Percentiles rank a stretch among this genome's conserved stretches.
phyloP scores from a whole-genome alignment of 75 land plant genomes.

The Pinus taeda region DNA sequence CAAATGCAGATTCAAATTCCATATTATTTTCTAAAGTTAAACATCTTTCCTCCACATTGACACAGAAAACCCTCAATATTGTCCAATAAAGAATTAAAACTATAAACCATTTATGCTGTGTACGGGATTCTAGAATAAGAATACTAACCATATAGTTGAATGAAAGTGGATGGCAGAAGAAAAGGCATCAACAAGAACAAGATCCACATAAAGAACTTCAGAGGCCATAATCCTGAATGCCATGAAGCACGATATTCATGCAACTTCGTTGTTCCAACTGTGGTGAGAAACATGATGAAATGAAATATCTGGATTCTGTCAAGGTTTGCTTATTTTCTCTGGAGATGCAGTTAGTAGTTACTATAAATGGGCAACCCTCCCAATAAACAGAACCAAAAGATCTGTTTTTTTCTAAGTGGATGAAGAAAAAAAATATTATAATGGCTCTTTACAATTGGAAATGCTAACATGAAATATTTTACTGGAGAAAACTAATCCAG shows the following conservation, averaged over 20 bases:
- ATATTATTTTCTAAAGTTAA: not conserved
- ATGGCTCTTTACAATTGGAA: not conserved
- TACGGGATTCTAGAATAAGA: not conserved
- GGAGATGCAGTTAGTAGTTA: not conserved
- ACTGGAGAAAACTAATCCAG: not conserved
- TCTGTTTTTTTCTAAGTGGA: not conserved
- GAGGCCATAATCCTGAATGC: constrained; percentile 94
- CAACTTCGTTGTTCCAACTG: constrained; percentile 65
- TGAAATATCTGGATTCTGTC: constrained; percentile 50
- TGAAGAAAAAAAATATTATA: not conserved
- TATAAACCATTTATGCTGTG: not conserved
- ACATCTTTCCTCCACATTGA: not conserved
- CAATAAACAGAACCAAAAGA: not conserved
- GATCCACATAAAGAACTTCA: constrained; percentile 65
- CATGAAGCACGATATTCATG: constrained; percentile 51
- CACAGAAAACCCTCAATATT: not conserved
- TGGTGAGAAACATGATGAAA: constrained; percentile 79
- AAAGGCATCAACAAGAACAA: constrained; percentile 55
- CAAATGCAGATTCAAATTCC: not conserved
- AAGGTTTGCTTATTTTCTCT: constrained; percentile 16
- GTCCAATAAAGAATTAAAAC: not conserved
- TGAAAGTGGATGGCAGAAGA: constrained; percentile 58
- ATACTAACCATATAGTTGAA: constrained; percentile 81
- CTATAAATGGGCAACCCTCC: not conserved
- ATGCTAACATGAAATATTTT: not conserved